Evolutionary conservation across 768 basidiomycete genomes (phyloP).

Genomic region (Brasilioporus rufonigricans): DNA sequence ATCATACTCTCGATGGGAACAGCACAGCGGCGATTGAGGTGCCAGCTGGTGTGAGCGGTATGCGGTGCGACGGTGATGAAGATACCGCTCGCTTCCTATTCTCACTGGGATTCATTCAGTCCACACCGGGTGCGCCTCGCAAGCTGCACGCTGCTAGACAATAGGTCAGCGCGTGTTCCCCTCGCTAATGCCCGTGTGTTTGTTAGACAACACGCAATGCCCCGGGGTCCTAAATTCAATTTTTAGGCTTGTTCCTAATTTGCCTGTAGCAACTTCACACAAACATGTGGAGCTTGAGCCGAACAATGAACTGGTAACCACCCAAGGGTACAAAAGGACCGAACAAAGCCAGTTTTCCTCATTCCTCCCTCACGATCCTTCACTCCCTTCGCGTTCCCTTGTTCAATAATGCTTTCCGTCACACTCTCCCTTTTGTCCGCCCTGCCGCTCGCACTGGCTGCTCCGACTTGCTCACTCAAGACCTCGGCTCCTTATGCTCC

Average conservation of each 20-base stretch:
- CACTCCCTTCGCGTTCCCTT: constrained; percentile 6
- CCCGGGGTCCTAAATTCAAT: neutral
- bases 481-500: neutral
- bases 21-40: no score
- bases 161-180: neutral
- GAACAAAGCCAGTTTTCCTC: neutral
- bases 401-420: constrained; percentile 15
- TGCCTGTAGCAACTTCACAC: neutral
- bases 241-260: constrained; percentile 9
- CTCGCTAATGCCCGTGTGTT: no score
- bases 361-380: constrained; percentile 18
- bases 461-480: constrained; percentile 26
- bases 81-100: neutral
- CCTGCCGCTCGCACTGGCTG: constrained; percentile 29
- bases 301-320: constrained; percentile 9
- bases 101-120: neutral
- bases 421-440: constrained; percentile 21
- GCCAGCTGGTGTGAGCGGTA: no score
- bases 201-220: no score
- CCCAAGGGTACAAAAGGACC: constrained; percentile 11
- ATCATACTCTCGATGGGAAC: no score
- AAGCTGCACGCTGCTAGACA: neutral
- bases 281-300: neutral
- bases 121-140: neutral
- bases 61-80: constrained; percentile 16